Conservation (phyloP, 805 yeast species). For the Metschnikowia vanudenii region DNA sequence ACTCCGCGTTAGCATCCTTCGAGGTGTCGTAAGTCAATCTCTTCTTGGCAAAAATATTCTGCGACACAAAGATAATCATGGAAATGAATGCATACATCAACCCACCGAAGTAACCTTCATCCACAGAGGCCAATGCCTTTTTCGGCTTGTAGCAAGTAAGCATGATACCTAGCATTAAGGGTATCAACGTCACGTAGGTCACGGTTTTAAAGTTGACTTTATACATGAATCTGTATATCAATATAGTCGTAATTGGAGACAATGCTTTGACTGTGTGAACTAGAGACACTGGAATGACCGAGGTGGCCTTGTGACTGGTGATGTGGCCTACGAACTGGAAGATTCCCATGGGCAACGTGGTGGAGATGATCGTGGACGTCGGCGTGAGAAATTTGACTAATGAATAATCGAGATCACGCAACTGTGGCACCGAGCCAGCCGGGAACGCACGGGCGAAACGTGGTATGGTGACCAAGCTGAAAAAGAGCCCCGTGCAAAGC, state of each 20-base stretch:
- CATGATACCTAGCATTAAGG: slow-evolving; percentile 83
- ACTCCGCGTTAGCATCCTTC: slow-evolving; percentile 19
- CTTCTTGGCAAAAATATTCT: slow-evolving; percentile 77
- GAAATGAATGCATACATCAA: slow-evolving; percentile 51
- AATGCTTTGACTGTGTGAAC: slow-evolving; percentile 94
- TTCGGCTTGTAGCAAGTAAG: slow-evolving; percentile 61
- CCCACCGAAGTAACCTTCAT: slow-evolving; percentile 33
- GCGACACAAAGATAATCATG: slow-evolving; percentile 71
- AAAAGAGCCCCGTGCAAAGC: slow-evolving; percentile 51
- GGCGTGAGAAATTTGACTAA: slow-evolving; percentile 52
- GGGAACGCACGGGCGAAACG: slow-evolving; percentile 22
- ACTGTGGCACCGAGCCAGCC: slow-evolving; percentile 20
- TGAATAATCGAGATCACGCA: slow-evolving; percentile 23
- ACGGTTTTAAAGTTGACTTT: slow-evolving; percentile 53
- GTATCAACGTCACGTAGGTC: slow-evolving; percentile 78
- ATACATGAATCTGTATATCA: slow-evolving; percentile 66
- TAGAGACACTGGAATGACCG: slow-evolving; percentile 86
- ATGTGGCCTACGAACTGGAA: slow-evolving; percentile 93
- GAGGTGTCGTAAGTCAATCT: slow-evolving; percentile 53
- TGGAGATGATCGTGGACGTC: slow-evolving; percentile 47
- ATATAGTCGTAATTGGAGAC: slow-evolving; percentile 85
- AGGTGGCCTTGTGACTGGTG: slow-evolving; percentile 88
- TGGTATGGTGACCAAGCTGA: slow-evolving; percentile 31
- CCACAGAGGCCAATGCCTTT: slow-evolving; percentile 18
- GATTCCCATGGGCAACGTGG: slow-evolving; percentile 90